Conservation (phyloP, 169 alveolate genomes). For the Cryptosporidium baileyi region DNA sequence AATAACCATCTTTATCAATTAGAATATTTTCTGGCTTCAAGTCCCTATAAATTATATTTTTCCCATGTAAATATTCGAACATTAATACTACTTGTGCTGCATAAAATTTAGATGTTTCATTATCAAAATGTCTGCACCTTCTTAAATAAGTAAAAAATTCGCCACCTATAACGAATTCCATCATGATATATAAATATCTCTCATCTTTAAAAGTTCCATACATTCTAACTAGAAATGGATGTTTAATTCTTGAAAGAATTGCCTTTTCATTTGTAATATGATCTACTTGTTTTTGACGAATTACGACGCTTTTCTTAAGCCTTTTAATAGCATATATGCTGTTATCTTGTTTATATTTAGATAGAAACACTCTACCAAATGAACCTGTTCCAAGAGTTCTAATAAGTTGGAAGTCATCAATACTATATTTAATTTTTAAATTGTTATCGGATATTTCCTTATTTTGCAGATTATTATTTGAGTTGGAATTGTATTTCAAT, state of each 20-base stretch:
- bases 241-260: conserved; percentile 88
- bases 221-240: conserved; percentile 94
- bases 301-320: conserved; percentile 81
- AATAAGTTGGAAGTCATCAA: conserved; percentile 68
- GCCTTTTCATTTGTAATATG: conserved; percentile 94
- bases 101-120: conserved; percentile 92
- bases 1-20: conserved; percentile 95
- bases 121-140: conserved; percentile 88
- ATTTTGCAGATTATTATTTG: neutral
- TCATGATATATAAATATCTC: conserved; percentile 75
- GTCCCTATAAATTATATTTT: conserved; percentile 92
- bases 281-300: conserved; percentile 88
- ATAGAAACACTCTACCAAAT: conserved; percentile 93
- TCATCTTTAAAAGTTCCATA: conserved; percentile 78
- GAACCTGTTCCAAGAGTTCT: conserved; percentile 83
- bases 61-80: conserved; percentile 94
- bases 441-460: neutral
- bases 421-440: conserved; percentile 19
- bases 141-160: conserved; percentile 93
- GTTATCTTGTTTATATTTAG: conserved; percentile 75
- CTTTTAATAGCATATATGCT: conserved; percentile 81
- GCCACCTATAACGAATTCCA: conserved; percentile 94
- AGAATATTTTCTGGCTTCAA: conserved; percentile 96
- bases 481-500: neutral
- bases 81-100: conserved; percentile 93